These are phyloP conservation scores for Ophiocytium majus DNA, from an alignment of 352 stramenopile species.

Conservation along the genomic window DNA sequence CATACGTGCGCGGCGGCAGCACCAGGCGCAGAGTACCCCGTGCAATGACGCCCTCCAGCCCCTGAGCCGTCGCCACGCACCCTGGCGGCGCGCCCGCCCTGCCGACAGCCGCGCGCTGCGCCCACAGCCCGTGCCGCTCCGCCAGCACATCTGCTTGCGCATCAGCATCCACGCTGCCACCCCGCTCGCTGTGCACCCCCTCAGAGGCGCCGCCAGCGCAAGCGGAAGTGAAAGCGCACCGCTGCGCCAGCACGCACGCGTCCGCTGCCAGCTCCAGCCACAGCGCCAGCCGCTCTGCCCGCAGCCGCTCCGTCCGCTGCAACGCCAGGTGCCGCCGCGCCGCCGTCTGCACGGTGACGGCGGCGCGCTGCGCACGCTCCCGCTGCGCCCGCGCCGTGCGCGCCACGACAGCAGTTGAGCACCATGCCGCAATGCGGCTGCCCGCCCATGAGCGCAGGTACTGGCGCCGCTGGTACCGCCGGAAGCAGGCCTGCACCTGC, in stretches of 20 bases:
- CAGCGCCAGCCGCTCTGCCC: not conserved
- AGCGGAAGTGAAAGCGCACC: not conserved
- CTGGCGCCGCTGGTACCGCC: not conserved
- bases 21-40: not conserved
- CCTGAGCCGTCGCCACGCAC: not conserved
- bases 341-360: not conserved
- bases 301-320: not conserved
- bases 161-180: not conserved
- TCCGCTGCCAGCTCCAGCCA: not conserved
- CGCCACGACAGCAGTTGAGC: conserved; percentile 33
- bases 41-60: not conserved
- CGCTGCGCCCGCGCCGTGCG: not conserved
- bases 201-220: no score
- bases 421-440: not conserved
- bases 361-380: no score
- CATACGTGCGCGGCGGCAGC: not conserved
- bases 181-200: no score
- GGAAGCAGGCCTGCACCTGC: conserved; percentile 22
- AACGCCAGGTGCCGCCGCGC: no score
- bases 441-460: conserved; percentile 7
- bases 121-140: not conserved
- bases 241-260: not conserved
- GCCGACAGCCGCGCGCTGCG: not conserved
- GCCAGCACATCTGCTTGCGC: not conserved
- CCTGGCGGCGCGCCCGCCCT: not conserved